phyloP scores from a whole-genome alignment of 108 stramenopile genomes.

The Cylindrotheca closterium region DNA sequence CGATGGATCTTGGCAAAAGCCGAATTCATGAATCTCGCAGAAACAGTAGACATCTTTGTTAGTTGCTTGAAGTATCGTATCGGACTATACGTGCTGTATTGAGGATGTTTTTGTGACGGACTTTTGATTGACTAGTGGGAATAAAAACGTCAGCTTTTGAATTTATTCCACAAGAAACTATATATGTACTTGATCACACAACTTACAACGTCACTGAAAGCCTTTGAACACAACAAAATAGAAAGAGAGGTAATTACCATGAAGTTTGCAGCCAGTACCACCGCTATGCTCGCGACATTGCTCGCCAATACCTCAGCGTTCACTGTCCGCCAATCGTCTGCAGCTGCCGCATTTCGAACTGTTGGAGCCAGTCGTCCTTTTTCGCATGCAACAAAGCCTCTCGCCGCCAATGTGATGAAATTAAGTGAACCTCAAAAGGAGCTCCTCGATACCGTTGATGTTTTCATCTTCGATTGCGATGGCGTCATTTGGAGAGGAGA shows the following conservation, averaged over 20 bases:
- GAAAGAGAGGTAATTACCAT: no score
- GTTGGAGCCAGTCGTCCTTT: background rate
- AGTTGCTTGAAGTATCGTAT: no score
- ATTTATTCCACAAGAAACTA: no score
- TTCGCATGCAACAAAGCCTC: background rate
- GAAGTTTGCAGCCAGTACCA: background rate
- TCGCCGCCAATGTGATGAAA: background rate
- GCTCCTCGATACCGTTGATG: slow-evolving; percentile 82
- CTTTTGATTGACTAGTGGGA: no score
- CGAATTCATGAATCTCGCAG: background rate
- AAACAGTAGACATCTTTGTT: background rate
- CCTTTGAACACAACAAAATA: no score
- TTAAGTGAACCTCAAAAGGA: slow-evolving; percentile 53
- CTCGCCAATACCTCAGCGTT: background rate
- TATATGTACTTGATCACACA: no score
- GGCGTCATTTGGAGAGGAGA: slow-evolving; percentile 99
- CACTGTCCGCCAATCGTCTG: background rate
- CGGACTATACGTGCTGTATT: no score
- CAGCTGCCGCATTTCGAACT: background rate
- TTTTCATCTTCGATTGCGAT: slow-evolving; percentile 99
- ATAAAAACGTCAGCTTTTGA: no score
- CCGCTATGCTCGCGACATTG: background rate
- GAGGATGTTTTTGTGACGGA: no score
- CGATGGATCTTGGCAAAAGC: background rate
- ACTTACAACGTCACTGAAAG: no score